Conservation (phyloP, 2,329 filamentous ascomycete species). For the Penicillium sp. region DNA sequence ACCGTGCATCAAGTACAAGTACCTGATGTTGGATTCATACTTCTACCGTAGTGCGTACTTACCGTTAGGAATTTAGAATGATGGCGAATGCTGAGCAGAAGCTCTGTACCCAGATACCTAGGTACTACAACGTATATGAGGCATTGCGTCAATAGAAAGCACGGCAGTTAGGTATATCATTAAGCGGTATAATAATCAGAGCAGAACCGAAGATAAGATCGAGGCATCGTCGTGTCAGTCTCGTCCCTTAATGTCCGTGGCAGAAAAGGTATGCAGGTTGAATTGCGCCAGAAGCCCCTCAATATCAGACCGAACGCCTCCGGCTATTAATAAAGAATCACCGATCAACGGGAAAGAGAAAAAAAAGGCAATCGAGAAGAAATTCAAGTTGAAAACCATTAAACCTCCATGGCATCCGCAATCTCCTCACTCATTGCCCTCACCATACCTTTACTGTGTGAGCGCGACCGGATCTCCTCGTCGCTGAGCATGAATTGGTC, state of each 20-base stretch:
- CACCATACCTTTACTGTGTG: conserved; percentile 45
- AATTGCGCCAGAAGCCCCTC: conserved; percentile 22
- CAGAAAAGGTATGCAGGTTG: conserved; percentile 22
- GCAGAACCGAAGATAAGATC: neutral
- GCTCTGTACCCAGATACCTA: neutral
- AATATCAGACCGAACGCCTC: conserved; percentile 18
- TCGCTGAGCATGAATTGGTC: conserved; percentile 47
- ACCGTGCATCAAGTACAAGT: neutral
- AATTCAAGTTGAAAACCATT: conserved; percentile 14
- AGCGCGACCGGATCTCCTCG: conserved; percentile 41
- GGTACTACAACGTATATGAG: neutral
- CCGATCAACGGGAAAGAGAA: conserved; percentile 19
- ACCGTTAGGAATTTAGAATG: neutral
- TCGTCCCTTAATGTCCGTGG: conserved; percentile 12
- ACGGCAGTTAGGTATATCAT: conserved; percentile 3
- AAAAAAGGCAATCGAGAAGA: conserved; percentile 13
- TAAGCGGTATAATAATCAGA: conserved; percentile 21
- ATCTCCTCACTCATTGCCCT: conserved; percentile 55
- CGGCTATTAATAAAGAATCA: conserved; percentile 16
- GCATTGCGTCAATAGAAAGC: neutral
- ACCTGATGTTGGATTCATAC: neutral
- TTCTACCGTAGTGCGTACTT: neutral
- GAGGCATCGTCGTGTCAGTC: conserved; percentile 15
- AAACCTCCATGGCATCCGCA: conserved; percentile 54
- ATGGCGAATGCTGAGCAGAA: neutral